These are phyloP conservation scores for Aspergillus arachidicola DNA, from an alignment of 2,329 filamentous ascomycete genomes.

Conservation along the genomic window DNA sequence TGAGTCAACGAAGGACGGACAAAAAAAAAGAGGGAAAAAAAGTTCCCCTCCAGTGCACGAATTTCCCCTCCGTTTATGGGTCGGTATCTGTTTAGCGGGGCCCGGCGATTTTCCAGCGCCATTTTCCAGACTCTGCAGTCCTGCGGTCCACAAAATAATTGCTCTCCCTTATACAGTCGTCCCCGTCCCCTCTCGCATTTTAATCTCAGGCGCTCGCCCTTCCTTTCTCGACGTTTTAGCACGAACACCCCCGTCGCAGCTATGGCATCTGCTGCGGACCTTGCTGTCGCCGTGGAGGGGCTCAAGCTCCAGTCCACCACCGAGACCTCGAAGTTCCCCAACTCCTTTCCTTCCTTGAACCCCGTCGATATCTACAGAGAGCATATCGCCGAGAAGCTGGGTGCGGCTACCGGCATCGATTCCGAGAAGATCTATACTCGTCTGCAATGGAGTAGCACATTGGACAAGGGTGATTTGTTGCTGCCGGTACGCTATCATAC, in stretches of 20 bases:
- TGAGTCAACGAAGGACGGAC: slow-evolving; percentile 31
- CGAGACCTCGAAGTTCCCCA: slow-evolving; percentile 42
- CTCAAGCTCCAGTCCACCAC: slow-evolving; percentile 44
- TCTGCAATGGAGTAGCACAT: slow-evolving; percentile 47
- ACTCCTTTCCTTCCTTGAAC: slow-evolving; percentile 49
- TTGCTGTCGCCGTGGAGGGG: slow-evolving; percentile 40
- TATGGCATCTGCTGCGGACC: slow-evolving; percentile 39
- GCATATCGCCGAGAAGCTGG: slow-evolving; percentile 48
- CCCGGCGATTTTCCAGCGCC: slow-evolving; percentile 39
- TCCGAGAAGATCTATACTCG: slow-evolving; percentile 42
- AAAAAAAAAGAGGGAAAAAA: slow-evolving; percentile 26
- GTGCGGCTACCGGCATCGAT: slow-evolving; percentile 41
- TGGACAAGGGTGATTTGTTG: slow-evolving; percentile 51
- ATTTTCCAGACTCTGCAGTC: slow-evolving; percentile 25
- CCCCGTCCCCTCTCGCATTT: slow-evolving; percentile 10
- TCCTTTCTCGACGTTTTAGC: slow-evolving; percentile 13
- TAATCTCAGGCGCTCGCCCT: slow-evolving; percentile 10
- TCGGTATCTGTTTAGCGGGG: slow-evolving; percentile 43
- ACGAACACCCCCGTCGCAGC: slow-evolving; percentile 19
- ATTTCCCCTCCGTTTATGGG: slow-evolving; percentile 38
- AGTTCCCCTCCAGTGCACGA: slow-evolving; percentile 24
- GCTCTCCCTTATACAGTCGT: slow-evolving; percentile 24
- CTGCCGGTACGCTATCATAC: slow-evolving; percentile 39
- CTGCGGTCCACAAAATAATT: slow-evolving; percentile 16
- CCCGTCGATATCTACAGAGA: slow-evolving; percentile 50